A percentile compares a stretch with the other conserved stretches of the same genome.
These are phyloP conservation scores for Colletotrichum zoysiae DNA, from an alignment of 2,329 filamentous ascomycete genomes.

Conservation along the genomic window DNA sequence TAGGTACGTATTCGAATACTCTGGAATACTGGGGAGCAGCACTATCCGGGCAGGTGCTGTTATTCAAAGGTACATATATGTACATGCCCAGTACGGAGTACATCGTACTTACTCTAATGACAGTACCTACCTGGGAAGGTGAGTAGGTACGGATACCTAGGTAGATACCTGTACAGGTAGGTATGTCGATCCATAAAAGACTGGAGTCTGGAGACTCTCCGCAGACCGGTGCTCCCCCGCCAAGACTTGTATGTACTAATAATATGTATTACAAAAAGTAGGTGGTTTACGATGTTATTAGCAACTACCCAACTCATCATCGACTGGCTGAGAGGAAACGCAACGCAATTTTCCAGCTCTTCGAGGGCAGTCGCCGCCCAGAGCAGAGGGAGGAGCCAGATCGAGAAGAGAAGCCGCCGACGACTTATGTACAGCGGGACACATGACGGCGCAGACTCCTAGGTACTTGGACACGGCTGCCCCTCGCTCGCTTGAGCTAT, in stretches of 20 bases:
- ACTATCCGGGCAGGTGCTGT: no score
- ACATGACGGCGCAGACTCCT: background rate
- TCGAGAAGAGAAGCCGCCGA: constrained; percentile 4
- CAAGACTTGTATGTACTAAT: constrained; percentile 7
- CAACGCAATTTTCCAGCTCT: background rate
- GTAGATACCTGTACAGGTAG: no score
- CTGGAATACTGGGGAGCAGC: constrained; percentile 11
- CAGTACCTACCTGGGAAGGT: no score
- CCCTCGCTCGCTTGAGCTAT: constrained; percentile 17
- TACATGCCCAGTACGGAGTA: no score
- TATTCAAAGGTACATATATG: no score
- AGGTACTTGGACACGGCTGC: background rate
- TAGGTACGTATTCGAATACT: constrained; percentile 13
- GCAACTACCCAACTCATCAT: constrained; percentile 10
- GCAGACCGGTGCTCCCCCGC: constrained; percentile 32
- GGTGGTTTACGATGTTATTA: background rate
- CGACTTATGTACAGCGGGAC: constrained; percentile 1
- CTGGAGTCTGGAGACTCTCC: constrained; percentile 8
- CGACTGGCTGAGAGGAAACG: constrained; percentile 29
- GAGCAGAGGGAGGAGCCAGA: background rate
- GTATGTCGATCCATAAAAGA: constrained; percentile 6
- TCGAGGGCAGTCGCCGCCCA: background rate
- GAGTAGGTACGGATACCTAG: no score
- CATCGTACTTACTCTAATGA: no score
- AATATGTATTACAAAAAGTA: no score